phyloP scores from a whole-genome alignment of 176 grass and related monocot genomes.

The Carex parvula region DNA sequence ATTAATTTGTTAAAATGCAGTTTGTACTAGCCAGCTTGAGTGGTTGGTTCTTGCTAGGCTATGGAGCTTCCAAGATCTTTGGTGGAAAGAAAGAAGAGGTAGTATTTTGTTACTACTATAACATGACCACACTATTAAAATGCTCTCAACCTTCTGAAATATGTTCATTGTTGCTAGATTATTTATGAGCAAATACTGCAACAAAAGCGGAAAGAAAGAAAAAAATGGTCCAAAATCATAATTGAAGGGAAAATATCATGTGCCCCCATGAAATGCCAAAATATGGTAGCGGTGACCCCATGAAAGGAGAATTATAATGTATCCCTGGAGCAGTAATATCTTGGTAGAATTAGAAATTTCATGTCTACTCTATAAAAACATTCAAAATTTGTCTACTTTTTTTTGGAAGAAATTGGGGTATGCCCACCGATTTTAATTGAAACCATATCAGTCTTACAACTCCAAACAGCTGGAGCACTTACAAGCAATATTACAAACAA shows the following conservation, averaged over 20 bases:
- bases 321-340: no score
- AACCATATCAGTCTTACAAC: no score
- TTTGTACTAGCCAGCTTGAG: conserved; percentile 40
- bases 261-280: no score
- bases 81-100: conserved; percentile 38
- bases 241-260: background rate
- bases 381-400: no score
- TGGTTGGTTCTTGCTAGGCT: conserved; percentile 34
- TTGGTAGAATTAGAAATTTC: no score
- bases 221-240: background rate
- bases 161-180: background rate
- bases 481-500: no score
- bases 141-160: background rate
- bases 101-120: background rate
- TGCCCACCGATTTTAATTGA: no score
- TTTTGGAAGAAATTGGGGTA: no score
- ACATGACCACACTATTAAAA: background rate
- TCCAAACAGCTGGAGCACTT: no score
- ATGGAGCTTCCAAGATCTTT: conserved; percentile 39
- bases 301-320: no score
- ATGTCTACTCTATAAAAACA: no score
- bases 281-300: no score
- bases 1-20: conserved; percentile 25
- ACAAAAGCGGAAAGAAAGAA: background rate
- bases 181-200: background rate